These are phyloP conservation scores for Eucalyptus pauciflora DNA, from an alignment of 345 rosid genomes.

Conservation along the genomic window DNA sequence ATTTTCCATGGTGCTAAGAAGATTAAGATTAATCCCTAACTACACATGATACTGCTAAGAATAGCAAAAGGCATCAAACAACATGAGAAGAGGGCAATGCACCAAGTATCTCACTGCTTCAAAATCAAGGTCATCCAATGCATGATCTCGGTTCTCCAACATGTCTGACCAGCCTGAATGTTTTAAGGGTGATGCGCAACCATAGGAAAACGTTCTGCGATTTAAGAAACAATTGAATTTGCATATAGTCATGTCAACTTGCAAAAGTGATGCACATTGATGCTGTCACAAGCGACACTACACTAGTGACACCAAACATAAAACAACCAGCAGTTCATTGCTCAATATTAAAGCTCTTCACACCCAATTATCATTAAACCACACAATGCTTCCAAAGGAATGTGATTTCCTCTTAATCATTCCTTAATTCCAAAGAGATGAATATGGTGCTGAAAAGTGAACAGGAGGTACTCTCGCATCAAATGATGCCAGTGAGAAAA, in stretches of 20 bases:
- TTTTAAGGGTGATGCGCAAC: slow-evolving; percentile 27
- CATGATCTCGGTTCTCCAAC: slow-evolving; percentile 7
- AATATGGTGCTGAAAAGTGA: neutral
- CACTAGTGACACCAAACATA: neutral
- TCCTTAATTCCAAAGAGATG: neutral
- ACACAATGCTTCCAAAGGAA: neutral
- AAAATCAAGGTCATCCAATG: slow-evolving; percentile 23
- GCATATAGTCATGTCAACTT: neutral
- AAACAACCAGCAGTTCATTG: neutral
- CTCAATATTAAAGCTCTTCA: neutral
- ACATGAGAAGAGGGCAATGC: neutral
- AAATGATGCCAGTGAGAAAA: neutral
- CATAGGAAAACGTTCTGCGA: slow-evolving; percentile 15
- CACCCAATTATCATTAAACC: neutral
- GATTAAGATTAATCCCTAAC: neutral
- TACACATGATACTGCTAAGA: neutral
- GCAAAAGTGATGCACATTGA: neutral
- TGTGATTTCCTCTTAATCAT: neutral
- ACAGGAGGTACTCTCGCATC: neutral
- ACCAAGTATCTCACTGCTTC: slow-evolving; percentile 34
- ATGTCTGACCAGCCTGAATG: slow-evolving; percentile 15
- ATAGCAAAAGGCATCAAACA: neutral
- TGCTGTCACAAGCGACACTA: neutral
- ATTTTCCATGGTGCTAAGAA: neutral
- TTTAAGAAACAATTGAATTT: neutral